Percentiles rank a stretch among this genome's conserved stretches.
phyloP scores from a whole-genome alignment of 2,329 filamentous ascomycete genomes.

The Cladosporium sp. region DNA sequence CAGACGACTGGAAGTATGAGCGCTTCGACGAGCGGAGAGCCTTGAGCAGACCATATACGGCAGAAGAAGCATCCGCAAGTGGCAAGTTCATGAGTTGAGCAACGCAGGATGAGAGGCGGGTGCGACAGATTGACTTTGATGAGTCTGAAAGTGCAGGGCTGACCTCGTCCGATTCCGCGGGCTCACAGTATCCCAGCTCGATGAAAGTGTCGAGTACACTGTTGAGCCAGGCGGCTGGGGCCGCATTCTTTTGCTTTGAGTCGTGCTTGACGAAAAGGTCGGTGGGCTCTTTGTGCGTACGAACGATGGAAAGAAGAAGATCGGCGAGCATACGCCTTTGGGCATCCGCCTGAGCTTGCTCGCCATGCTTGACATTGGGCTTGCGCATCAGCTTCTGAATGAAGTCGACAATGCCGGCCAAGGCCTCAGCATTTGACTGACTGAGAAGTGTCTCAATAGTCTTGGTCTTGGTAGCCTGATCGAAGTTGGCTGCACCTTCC shows the following conservation, averaged over 20 bases:
- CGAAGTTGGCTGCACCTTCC: slow-evolving; percentile 75
- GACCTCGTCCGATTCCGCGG: slow-evolving; percentile 30
- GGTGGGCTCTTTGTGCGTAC: slow-evolving; percentile 35
- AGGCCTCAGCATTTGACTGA: slow-evolving; percentile 52
- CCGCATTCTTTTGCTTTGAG: slow-evolving; percentile 30
- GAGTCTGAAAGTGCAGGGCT: slow-evolving; percentile 45
- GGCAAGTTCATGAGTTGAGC: slow-evolving; percentile 48
- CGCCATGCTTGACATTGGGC: slow-evolving; percentile 44
- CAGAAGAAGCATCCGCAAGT: slow-evolving; percentile 25
- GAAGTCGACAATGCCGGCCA: slow-evolving; percentile 57
- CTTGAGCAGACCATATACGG: slow-evolving; percentile 24
- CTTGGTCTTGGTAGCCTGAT: slow-evolving; percentile 81
- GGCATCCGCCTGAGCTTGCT: slow-evolving; percentile 47
- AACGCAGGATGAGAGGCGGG: slow-evolving; percentile 56
- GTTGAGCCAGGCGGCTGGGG: slow-evolving; percentile 27
- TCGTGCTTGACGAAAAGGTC: slow-evolving; percentile 24
- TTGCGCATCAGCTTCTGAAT: slow-evolving; percentile 49
- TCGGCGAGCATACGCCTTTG: slow-evolving; percentile 54
- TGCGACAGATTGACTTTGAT: slow-evolving; percentile 54
- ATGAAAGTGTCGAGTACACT: slow-evolving; percentile 26
- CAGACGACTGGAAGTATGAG: slow-evolving; percentile 13
- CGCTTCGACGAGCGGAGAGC: slow-evolving; percentile 13
- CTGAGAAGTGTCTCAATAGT: slow-evolving; percentile 74
- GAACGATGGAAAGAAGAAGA: slow-evolving; percentile 53
- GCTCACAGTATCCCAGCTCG: slow-evolving; percentile 41